These are phyloP conservation scores for Fusarium begoniae DNA, from an alignment of 2,329 filamentous ascomycete species.

Conservation along the genomic window DNA sequence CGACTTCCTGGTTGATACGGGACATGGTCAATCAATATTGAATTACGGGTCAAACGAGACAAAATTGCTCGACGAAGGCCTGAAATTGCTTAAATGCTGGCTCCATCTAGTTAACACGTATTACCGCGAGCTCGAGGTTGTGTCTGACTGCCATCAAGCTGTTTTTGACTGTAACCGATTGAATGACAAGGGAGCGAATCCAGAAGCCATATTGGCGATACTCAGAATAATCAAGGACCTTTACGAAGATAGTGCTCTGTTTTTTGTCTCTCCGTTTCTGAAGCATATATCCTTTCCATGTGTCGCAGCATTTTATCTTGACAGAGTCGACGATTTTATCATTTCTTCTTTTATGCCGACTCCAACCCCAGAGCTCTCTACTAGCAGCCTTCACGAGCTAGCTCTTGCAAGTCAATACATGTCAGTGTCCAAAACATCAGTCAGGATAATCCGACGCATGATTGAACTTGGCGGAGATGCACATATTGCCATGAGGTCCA, in stretches of 20 bases:
- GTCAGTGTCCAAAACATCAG: accelerated
- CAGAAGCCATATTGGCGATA: accelerated
- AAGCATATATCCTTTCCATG: accelerated
- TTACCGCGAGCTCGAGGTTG: accelerated
- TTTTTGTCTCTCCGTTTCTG: accelerated
- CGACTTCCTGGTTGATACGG: not conserved
- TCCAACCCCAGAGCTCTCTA: accelerated
- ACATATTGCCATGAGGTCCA: accelerated
- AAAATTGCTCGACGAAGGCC: accelerated
- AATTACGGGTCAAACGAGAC: not conserved
- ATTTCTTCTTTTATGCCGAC: not conserved
- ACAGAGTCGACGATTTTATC: accelerated
- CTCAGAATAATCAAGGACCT: accelerated
- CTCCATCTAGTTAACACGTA: accelerated
- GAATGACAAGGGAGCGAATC: accelerated
- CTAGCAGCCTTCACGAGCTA: accelerated
- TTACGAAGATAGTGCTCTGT: not conserved
- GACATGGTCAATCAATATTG: not conserved
- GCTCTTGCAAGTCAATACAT: accelerated
- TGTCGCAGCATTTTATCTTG: accelerated
- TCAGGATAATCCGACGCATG: accelerated
- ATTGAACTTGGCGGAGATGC: not conserved
- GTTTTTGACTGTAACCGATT: accelerated
- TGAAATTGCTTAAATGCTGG: accelerated
- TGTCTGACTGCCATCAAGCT: accelerated